phyloP scores from a whole-genome alignment of 2,329 filamentous ascomycete species.

The Colletotrichum sp. region DNA sequence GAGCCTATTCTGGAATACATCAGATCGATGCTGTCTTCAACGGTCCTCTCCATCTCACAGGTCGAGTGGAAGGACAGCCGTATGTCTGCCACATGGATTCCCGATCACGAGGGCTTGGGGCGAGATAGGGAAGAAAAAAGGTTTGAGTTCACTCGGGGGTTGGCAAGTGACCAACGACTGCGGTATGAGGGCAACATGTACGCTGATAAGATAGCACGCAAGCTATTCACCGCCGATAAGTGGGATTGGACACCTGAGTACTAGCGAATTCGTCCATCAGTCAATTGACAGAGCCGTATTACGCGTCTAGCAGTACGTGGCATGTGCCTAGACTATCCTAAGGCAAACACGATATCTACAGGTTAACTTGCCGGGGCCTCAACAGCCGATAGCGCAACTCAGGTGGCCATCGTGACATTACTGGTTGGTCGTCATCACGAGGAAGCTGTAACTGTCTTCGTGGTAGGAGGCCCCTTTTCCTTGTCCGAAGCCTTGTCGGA shows the following conservation, averaged over 20 bases:
- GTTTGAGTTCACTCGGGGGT: constrained; percentile 56
- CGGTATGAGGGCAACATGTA: constrained; percentile 54
- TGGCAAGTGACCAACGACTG: constrained; percentile 55
- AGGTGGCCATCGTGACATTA: background rate
- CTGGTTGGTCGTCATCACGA: background rate
- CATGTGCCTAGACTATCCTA: background rate
- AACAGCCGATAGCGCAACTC: background rate
- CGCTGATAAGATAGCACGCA: constrained; percentile 54
- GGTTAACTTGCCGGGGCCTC: background rate
- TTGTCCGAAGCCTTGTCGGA: background rate
- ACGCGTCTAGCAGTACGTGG: background rate
- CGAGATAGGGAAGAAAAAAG: constrained; percentile 16
- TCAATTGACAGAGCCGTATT: background rate
- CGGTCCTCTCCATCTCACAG: constrained; percentile 47
- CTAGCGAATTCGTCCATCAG: background rate
- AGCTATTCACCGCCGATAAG: constrained; percentile 58
- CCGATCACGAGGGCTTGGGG: background rate
- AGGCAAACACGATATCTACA: background rate
- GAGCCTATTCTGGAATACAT: constrained; percentile 71
- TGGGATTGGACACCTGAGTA: constrained; percentile 66
- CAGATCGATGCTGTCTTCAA: constrained; percentile 57
- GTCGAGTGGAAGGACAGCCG: constrained; percentile 51
- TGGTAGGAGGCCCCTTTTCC: background rate
- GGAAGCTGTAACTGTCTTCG: constrained; percentile 5
- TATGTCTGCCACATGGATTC: constrained; percentile 44